Evolutionary conservation across 2,329 filamentous ascomycete genomes (phyloP).

Genomic region (Alternaria novae-zelandiae): DNA sequence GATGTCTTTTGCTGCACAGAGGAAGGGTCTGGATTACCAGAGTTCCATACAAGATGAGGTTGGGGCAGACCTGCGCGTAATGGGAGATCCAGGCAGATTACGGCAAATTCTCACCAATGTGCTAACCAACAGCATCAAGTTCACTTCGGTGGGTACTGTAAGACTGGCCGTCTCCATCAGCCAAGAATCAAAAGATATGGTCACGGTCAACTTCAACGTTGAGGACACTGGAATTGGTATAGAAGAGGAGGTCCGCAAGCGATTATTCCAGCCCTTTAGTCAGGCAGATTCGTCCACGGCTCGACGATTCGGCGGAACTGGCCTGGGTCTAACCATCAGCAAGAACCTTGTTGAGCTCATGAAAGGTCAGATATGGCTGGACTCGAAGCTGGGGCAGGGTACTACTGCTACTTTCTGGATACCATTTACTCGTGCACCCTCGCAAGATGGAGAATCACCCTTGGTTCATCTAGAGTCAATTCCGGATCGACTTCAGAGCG

Average conservation of each 20-base stretch:
- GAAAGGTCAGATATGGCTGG: constrained; percentile 74
- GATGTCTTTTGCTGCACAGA: constrained; percentile 82
- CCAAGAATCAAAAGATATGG: constrained; percentile 67
- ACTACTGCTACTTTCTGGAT: constrained; percentile 80
- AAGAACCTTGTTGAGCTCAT: constrained; percentile 80
- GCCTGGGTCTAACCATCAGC: constrained; percentile 78
- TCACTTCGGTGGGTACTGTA: constrained; percentile 47
- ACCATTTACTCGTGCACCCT: constrained; percentile 74
- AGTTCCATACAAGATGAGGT: constrained; percentile 69
- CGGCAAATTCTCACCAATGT: constrained; percentile 85
- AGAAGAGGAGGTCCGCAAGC: constrained; percentile 74
- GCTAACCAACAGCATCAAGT: constrained; percentile 62
- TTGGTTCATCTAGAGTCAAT: constrained; percentile 69
- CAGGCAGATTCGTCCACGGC: constrained; percentile 83
- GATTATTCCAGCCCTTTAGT: constrained; percentile 79
- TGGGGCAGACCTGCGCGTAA: constrained; percentile 73
- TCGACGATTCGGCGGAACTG: constrained; percentile 78
- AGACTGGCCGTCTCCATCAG: constrained; percentile 70
- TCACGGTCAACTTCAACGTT: constrained; percentile 73
- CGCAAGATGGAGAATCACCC: constrained; percentile 55
- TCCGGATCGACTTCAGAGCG: constrained; percentile 68
- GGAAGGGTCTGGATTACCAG: constrained; percentile 77
- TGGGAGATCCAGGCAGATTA: constrained; percentile 84
- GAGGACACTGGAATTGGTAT: constrained; percentile 84
- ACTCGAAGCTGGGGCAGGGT: constrained; percentile 70